Conservation (phyloP, 1,284 basidiomycete species). For the Heterobasidion parviporum region DNA sequence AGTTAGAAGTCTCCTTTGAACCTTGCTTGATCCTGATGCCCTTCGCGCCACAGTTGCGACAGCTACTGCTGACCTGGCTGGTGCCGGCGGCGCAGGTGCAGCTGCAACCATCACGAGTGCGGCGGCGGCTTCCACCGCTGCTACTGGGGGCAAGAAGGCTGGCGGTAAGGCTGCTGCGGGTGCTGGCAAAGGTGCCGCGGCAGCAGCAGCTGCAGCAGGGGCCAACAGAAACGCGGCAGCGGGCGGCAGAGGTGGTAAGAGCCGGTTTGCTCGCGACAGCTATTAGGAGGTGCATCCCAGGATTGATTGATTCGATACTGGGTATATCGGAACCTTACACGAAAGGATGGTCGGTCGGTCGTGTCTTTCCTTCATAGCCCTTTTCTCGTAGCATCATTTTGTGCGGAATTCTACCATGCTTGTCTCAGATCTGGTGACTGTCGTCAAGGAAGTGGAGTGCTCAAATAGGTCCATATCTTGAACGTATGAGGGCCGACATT, state of each 20-base stretch:
- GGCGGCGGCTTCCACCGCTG: background rate
- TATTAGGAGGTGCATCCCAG: background rate
- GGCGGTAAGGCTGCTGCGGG: background rate
- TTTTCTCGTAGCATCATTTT: background rate
- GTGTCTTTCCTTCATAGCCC: background rate
- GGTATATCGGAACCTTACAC: background rate
- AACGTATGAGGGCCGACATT: too few relatives aligned
- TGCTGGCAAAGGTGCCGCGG: background rate
- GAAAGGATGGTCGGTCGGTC: background rate
- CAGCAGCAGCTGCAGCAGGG: too few relatives aligned
- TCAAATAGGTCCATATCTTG: too few relatives aligned
- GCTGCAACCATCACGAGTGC: background rate
- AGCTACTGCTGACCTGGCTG: background rate
- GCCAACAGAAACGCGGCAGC: background rate
- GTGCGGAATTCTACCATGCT: background rate
- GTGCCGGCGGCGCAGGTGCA: background rate
- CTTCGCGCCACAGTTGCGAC: background rate
- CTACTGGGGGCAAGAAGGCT: background rate
- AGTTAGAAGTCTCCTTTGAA: background rate
- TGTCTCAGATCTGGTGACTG: background rate
- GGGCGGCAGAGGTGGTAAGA: background rate
- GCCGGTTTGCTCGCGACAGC: background rate
- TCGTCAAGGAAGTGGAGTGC: too few relatives aligned
- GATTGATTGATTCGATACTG: background rate
- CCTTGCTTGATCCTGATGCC: background rate